These are phyloP conservation scores for Ophiostoma angusticollis DNA, from an alignment of 2,329 filamentous ascomycete species.

Conservation along the genomic window DNA sequence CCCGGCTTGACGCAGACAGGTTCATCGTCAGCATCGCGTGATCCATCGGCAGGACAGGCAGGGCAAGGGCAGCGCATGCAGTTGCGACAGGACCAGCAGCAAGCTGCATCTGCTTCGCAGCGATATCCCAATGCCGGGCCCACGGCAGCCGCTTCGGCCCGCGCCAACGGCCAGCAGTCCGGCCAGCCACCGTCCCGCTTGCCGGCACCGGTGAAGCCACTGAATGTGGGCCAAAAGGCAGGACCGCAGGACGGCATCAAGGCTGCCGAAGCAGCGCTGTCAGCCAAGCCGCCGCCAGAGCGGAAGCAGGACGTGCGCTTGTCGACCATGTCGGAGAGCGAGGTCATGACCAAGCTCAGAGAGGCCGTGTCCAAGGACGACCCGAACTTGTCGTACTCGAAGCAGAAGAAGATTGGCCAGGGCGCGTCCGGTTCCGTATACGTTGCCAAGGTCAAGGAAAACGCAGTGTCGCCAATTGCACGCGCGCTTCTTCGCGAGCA, in stretches of 20 bases:
- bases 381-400: conserved; percentile 89
- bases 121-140: conserved; percentile 45
- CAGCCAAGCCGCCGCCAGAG: conserved; percentile 63
- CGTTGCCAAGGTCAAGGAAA: conserved; percentile 88
- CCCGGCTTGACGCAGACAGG: conserved; percentile 38
- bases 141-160: conserved; percentile 35
- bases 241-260: conserved; percentile 57
- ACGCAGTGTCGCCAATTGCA: conserved; percentile 67
- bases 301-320: conserved; percentile 90
- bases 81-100: conserved; percentile 34
- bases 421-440: conserved; percentile 97
- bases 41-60: conserved; percentile 24
- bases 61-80: conserved; percentile 29
- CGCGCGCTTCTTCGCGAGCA: conserved; percentile 66
- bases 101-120: conserved; percentile 36
- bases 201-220: conserved; percentile 58
- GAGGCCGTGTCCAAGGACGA: conserved; percentile 94
- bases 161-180: conserved; percentile 33
- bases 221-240: conserved; percentile 63
- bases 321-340: conserved; percentile 94
- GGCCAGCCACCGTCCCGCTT: conserved; percentile 34
- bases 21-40: conserved; percentile 29
- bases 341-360: conserved; percentile 92
- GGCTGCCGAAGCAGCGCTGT: conserved; percentile 79
- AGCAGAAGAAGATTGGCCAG: conserved; percentile 99